Percentiles rank a stretch among this genome's conserved stretches.
phyloP scores from a whole-genome alignment of 257 asterid species.

The Solanum virginianum region DNA sequence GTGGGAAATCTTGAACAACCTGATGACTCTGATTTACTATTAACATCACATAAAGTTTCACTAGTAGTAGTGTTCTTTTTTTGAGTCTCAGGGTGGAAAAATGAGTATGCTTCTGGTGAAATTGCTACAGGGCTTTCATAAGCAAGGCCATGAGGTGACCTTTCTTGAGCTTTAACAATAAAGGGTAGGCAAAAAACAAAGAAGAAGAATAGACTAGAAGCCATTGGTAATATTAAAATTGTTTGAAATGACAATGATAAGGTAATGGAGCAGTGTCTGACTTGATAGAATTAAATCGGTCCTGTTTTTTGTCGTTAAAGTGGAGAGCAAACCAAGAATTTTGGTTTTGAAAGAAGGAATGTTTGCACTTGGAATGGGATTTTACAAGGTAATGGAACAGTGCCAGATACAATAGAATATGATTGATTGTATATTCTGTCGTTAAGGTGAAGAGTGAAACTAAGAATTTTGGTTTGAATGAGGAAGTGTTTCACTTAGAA shows the following conservation, averaged over 20 bases:
- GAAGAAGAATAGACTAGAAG: slow-evolving; percentile 8
- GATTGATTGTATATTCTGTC: neutral
- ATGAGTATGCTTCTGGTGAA: slow-evolving; percentile 32
- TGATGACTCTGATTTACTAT: neutral
- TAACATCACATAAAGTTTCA: neutral
- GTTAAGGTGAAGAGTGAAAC: neutral
- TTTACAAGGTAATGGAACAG: neutral
- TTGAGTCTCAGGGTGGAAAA: slow-evolving; percentile 26
- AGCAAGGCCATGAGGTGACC: slow-evolving; percentile 31
- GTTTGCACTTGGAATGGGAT: neutral
- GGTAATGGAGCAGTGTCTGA: neutral
- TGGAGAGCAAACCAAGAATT: neutral
- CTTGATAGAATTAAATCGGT: neutral
- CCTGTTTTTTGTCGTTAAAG: neutral
- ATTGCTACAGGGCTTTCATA: slow-evolving; percentile 22
- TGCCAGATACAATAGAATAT: neutral
- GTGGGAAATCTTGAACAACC: slow-evolving; percentile 21
- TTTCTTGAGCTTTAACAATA: slow-evolving; percentile 15
- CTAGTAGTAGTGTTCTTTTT: neutral
- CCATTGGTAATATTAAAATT: slow-evolving; percentile 7
- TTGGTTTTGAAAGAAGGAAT: neutral
- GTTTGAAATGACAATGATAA: neutral
- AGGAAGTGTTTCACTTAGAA: neutral
- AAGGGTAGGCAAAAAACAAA: neutral
- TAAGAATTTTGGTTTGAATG: neutral